Evolutionary conservation across 2,329 filamentous ascomycete species (phyloP), one percentile per base, ranked within the genome.

Genomic region (Aspergillus sp.): DNA sequence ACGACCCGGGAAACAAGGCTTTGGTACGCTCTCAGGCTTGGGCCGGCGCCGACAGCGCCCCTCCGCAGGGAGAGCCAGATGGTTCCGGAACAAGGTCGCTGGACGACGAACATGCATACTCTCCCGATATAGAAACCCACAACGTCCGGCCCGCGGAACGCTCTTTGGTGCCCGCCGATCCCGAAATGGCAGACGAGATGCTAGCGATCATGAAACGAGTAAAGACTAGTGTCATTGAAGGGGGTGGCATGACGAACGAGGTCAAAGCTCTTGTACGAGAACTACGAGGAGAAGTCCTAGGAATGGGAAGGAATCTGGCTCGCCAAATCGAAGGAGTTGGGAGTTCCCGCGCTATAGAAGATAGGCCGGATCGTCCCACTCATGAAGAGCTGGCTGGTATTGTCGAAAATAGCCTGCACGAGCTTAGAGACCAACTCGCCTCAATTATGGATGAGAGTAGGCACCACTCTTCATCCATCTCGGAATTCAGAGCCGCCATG

Each of bases 221-320:
- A 74, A 97, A 96, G 74, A 92, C 96, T 72, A 97, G 92, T 68
- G 90, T 97, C 59, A 84, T 91, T 0, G 91, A 96, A 74, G 88
- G 91, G 43, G 94, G 94, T 60, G 92, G 93, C 5, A 84, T 97
- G 55, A 97, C 92, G 1, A 92, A 92, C 58, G 92, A 96, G 74
- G 91, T 97, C 65, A 98, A 98, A 77, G 89, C 91, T 4, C 83
- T 97, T 8, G 91, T 97, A 8, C 89, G 92, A 23, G 93, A 97
- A 70, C 83, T 98, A 38, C 89, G 94, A 21, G 93, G 92, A 2
- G 94, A 98, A 73, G 92, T 98, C 8, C 83, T 97, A 4, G 93
- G 92, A 3, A 97, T 97, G 93, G 94, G 94, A 4, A 85, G 94
- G 59, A 92, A 97, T 66, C 87, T 98, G 51, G 92, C 90, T 43